Percentiles rank a stretch among this genome's conserved stretches.
These are phyloP conservation scores for Zychaea mexicana DNA, from an alignment of 371 early-diverging fungal genomes.

Conservation along the genomic window DNA sequence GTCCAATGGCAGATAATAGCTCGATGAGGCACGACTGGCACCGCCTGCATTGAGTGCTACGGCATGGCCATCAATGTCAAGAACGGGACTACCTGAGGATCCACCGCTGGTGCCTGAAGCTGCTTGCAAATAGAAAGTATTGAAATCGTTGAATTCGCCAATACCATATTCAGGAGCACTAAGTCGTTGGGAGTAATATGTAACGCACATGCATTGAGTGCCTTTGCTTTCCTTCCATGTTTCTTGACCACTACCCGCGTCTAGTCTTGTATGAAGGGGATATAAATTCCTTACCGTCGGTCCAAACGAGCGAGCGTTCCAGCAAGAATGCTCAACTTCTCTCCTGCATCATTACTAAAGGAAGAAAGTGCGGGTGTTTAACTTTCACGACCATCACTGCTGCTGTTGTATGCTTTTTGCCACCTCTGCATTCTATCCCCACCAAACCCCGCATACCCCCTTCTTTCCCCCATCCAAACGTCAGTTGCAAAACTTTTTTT, in stretches of 20 bases:
- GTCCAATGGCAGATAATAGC: conserved; percentile 60
- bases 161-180: conserved; percentile 74
- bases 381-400: not conserved
- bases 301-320: conserved; percentile 83
- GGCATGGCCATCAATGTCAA: conserved; percentile 70
- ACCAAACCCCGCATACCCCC: not conserved
- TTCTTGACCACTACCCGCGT: not conserved
- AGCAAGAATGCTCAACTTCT: conserved; percentile 40
- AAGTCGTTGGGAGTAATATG: not conserved
- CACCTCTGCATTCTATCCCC: not conserved
- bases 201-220: no score
- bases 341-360: conserved; percentile 27
- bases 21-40: conserved; percentile 56
- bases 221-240: no score
- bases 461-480: not conserved
- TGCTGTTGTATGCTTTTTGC: not conserved
- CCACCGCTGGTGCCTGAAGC: conserved; percentile 72
- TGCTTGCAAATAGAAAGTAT: conserved; percentile 72
- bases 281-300: conserved; percentile 36
- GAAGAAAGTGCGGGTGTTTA: not conserved
- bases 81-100: conserved; percentile 67
- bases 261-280: not conserved
- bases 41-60: conserved; percentile 71
- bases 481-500: not conserved
- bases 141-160: conserved; percentile 73